Evolutionary conservation across 2,329 filamentous ascomycete species (phyloP).

Genomic region (Phyllosticta ampelicida): DNA sequence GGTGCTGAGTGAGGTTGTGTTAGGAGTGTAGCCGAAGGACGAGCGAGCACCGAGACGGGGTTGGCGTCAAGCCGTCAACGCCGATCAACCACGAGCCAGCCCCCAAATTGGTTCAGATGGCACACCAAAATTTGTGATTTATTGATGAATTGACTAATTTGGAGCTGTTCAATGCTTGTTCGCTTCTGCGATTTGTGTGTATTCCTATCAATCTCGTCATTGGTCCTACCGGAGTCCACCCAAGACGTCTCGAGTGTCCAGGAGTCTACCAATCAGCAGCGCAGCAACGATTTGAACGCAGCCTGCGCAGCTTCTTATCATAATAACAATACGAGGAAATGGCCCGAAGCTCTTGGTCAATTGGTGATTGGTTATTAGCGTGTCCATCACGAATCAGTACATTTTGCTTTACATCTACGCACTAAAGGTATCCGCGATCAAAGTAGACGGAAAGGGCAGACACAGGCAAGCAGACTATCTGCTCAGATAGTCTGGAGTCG

Average conservation of each 20-base stretch:
- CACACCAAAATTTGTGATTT: background rate
- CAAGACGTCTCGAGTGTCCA: background rate
- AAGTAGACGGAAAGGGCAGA: background rate
- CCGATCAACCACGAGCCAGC: background rate
- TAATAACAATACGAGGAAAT: background rate
- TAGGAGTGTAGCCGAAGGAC: slow-evolving; percentile 4
- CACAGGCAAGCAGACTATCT: background rate
- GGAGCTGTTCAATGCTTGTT: too few relatives aligned
- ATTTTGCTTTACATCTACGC: slow-evolving; percentile 11
- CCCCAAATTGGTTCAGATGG: background rate
- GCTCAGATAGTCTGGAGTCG: background rate
- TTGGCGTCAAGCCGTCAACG: background rate
- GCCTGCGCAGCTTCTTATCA: background rate
- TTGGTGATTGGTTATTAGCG: background rate
- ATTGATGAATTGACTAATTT: too few relatives aligned
- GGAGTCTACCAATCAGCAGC: background rate
- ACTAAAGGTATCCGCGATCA: slow-evolving; percentile 9
- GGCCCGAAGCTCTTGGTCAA: background rate
- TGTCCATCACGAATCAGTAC: background rate
- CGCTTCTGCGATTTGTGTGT: too few relatives aligned
- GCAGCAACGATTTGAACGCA: too few relatives aligned
- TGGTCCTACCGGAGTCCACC: too few relatives aligned
- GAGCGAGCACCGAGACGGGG: slow-evolving; percentile 1
- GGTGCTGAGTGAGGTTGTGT: slow-evolving; percentile 6
- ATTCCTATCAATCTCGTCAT: too few relatives aligned